Evolutionary conservation across 116 monocot species (phyloP).

Genomic region (Cymodocea nodosa): DNA sequence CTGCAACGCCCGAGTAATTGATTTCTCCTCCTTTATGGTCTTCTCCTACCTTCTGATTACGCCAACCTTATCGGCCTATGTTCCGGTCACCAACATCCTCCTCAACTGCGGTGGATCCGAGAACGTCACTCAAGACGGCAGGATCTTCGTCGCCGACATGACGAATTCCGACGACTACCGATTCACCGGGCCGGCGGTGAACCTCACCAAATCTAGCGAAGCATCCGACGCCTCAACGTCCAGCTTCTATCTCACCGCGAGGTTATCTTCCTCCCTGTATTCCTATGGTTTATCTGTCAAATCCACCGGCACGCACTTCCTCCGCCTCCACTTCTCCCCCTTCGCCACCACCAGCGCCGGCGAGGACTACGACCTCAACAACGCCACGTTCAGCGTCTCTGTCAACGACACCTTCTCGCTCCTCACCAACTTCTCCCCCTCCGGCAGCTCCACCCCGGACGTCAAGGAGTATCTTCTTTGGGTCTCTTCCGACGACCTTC

Average conservation of each 20-base stretch:
- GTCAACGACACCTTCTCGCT: constrained; percentile 22
- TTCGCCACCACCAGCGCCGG: constrained; percentile 6
- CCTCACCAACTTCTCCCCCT: constrained; percentile 23
- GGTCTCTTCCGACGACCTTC: constrained; percentile 9
- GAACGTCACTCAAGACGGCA: neutral
- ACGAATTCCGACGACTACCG: neutral
- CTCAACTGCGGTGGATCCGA: neutral
- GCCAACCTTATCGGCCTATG: neutral
- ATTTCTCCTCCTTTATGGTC: neutral
- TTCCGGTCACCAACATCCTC: neutral
- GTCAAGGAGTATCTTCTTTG: constrained; percentile 57
- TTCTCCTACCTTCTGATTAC: neutral
- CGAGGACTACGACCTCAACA: constrained; percentile 7
- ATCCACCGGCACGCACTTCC: constrained; percentile 15
- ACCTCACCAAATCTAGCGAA: constrained; percentile 10
- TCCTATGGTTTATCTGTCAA: constrained; percentile 23
- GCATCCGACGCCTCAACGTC: neutral
- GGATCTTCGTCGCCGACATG: constrained; percentile 15
- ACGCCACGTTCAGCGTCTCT: constrained; percentile 29
- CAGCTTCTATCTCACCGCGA: constrained; percentile 31
- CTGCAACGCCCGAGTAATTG: neutral
- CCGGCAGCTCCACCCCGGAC: neutral
- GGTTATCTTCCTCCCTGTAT: constrained; percentile 21
- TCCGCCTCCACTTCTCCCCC: constrained; percentile 55
- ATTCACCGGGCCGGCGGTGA: neutral